Percentiles rank a stretch among this genome's conserved stretches.
Conservation (phyloP, 441 rosid genomes). For the Macaranga tanarius region DNA sequence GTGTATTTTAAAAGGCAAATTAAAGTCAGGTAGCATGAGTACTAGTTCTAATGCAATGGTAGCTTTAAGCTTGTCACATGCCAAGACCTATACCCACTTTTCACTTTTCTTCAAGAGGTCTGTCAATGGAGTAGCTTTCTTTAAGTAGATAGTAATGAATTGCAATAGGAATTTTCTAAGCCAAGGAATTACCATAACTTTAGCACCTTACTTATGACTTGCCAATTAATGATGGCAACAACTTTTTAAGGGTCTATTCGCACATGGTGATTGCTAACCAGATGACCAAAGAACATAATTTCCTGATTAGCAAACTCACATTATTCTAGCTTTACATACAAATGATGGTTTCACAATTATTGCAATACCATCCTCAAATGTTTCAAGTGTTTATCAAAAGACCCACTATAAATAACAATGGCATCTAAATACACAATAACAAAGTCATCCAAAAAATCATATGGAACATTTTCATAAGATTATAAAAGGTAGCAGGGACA, state of each 20-base stretch:
- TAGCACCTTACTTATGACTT: rapidly evolving
- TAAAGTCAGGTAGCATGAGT: not conserved
- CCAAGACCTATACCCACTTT: rapidly evolving
- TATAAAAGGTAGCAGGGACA: not conserved
- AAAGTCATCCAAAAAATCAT: not conserved
- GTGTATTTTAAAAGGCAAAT: not conserved
- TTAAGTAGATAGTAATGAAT: not conserved
- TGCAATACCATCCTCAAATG: not conserved
- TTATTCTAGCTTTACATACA: not conserved
- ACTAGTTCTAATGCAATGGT: not conserved
- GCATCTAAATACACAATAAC: not conserved
- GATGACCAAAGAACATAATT: not conserved
- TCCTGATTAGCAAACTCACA: not conserved
- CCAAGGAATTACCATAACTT: not conserved
- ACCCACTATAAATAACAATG: not conserved
- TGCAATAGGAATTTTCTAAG: not conserved
- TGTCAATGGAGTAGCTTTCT: not conserved
- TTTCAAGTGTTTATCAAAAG: not conserved
- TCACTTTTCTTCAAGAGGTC: not conserved
- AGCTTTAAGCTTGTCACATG: not conserved
- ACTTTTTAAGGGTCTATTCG: not conserved
- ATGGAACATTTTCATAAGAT: not conserved
- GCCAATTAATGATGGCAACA: not conserved
- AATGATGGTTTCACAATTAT: not conserved
- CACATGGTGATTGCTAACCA: not conserved